These are phyloP conservation scores for Diaporthe australafricana DNA, from an alignment of 2,329 filamentous ascomycete species.

Conservation along the genomic window DNA sequence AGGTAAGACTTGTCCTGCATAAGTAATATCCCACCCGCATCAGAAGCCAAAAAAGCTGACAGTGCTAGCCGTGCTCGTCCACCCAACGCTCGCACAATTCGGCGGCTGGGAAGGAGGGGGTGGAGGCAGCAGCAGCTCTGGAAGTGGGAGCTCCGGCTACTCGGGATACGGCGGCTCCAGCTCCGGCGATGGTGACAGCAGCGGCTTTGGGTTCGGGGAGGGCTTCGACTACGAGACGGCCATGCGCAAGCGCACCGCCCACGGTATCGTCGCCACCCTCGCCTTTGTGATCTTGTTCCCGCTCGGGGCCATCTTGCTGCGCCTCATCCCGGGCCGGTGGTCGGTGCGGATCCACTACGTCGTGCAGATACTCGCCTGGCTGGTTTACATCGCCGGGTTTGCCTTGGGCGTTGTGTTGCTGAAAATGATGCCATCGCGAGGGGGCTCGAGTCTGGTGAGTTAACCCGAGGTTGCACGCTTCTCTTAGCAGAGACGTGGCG, in stretches of 20 bases:
- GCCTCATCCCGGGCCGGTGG: slow-evolving; percentile 47
- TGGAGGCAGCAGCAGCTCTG: not conserved
- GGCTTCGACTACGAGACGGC: slow-evolving; percentile 9
- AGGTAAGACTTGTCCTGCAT: not conserved
- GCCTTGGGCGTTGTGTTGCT: slow-evolving; percentile 57
- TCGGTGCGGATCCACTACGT: slow-evolving; percentile 53
- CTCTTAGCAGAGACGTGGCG: not conserved
- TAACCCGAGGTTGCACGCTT: not conserved
- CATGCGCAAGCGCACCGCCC: slow-evolving; percentile 19
- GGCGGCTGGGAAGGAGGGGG: slow-evolving; percentile 23
- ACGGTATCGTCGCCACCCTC: slow-evolving; percentile 38
- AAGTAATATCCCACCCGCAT: not conserved
- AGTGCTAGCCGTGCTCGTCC: not conserved
- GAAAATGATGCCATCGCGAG: slow-evolving; percentile 44
- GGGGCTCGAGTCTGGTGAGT: slow-evolving; percentile 48
- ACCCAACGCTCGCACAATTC: slow-evolving; percentile 21
- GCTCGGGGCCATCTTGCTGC: slow-evolving; percentile 39
- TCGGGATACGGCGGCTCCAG: not conserved
- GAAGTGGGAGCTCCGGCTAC: not conserved
- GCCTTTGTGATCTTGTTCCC: slow-evolving; percentile 42
- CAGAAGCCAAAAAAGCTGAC: not conserved
- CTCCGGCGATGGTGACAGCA: not conserved
- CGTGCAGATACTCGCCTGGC: slow-evolving; percentile 51
- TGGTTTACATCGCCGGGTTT: slow-evolving; percentile 52
- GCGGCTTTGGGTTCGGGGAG: not conserved